Base-by-base conservation (phyloP, 192 early-diverging fungal genomes). In the Coemansia sp. region DNA sequence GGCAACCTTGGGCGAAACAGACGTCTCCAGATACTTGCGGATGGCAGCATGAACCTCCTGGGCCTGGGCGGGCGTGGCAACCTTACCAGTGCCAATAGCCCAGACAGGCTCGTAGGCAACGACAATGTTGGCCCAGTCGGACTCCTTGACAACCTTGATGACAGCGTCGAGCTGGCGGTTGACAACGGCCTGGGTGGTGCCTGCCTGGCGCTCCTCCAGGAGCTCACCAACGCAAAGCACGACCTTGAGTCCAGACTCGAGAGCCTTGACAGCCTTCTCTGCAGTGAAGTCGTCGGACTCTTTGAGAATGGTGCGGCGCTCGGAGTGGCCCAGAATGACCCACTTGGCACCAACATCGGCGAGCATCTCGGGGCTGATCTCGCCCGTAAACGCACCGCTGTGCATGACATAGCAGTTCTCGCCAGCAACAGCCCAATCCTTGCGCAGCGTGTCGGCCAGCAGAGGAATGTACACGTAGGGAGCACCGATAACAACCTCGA, bases 21-120 rank as follows among this genome's bases (percentile, higher is more conserved):
- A 91, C 43, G 87, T 86, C 57, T 79, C 83, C 68, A 99, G 87
- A 91, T 95, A 98, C 57, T 84, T 70, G 71, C 97, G 91, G 78
- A 99, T 95, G 59, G 83, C 86, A 16, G 74, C 84, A 85, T 99
- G 98, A 51, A 93, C 92, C 72, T 99, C 97, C 87, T 99, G 96
- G 48, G 98, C 98, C 87, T 98, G 94, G 44, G 91, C 84, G 57
- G 93, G 93, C 19, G 93, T 89, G 49, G 98, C 96, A 11, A 99
- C 96, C 89, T 95, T 95, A 68, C 98, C 98, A 17, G 98, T 99
- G 58, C 98, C 97, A 72, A 99, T 98, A 41, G 98, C 98, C 98
- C 98, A 99, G 62, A 99, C 98, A 61, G 98, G 98, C 86, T 99
- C 98, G 83, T 99, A 99, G 69, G 98, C 98, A 85, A 99, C 87